Conservation (phyloP, 2,329 filamentous ascomycete species). For the Fusarium concolor region DNA sequence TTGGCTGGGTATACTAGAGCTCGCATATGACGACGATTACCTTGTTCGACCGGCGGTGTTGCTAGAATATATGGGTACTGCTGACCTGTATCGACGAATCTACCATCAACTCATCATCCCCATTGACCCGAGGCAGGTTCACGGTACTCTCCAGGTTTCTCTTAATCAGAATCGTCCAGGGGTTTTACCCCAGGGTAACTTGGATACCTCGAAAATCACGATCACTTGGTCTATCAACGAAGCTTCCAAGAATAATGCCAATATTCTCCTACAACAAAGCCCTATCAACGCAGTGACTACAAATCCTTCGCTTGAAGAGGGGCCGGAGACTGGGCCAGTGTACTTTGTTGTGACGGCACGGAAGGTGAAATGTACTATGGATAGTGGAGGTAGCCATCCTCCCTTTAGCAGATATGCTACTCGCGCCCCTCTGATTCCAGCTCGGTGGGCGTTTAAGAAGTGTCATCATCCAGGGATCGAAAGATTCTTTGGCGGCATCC, state of each 20-base stretch:
- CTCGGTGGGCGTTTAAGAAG: slow-evolving; percentile 33
- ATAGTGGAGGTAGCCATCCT: slow-evolving; percentile 30
- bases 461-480: slow-evolving; percentile 14
- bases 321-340: slow-evolving; percentile 28
- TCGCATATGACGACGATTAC: slow-evolving; percentile 39
- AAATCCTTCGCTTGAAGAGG: background rate
- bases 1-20: slow-evolving; percentile 40
- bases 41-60: slow-evolving; percentile 38
- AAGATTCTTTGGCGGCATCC: slow-evolving; percentile 38
- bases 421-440: slow-evolving; percentile 25
- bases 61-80: slow-evolving; percentile 33
- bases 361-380: background rate
- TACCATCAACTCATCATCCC: slow-evolving; percentile 31
- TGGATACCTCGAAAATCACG: background rate
- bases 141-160: background rate
- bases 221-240: slow-evolving; percentile 2
- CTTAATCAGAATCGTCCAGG: background rate
- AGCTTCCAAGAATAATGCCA: slow-evolving; percentile 22
- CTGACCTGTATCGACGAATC: slow-evolving; percentile 36
- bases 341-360: slow-evolving; percentile 30
- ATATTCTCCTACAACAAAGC: slow-evolving; percentile 36
- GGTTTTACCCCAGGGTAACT: too few species aligned
- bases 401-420: slow-evolving; percentile 28
- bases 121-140: slow-evolving; percentile 25
- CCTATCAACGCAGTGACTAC: slow-evolving; percentile 21